A percentile compares a stretch with the other conserved stretches of the same genome.
Conservation (phyloP, 1,284 basidiomycete genomes). For the Sporisorium exsertum region DNA sequence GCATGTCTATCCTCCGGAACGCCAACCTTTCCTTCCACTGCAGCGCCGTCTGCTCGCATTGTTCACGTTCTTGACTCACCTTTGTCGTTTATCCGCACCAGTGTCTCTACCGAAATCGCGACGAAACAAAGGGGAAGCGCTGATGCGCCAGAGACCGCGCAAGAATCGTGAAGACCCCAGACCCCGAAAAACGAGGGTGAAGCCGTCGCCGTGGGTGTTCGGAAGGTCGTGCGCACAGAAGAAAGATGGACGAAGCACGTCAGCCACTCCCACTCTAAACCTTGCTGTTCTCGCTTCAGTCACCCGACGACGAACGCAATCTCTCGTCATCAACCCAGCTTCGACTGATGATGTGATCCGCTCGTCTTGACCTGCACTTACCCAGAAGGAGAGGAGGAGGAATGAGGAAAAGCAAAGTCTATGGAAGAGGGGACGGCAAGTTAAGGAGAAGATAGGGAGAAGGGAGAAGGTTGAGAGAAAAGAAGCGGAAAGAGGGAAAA, state of each 20-base stretch:
- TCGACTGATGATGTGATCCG: background rate
- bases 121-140: background rate
- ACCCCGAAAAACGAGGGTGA: conserved; percentile 22
- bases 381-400: background rate
- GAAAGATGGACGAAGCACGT: background rate
- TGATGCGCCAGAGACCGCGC: background rate
- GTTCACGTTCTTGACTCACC: background rate
- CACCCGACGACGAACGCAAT: background rate
- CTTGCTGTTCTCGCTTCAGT: background rate
- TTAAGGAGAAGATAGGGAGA: background rate
- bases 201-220: conserved; percentile 1
- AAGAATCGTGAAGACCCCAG: background rate
- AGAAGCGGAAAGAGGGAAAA: background rate
- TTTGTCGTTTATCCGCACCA: background rate
- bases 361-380: background rate
- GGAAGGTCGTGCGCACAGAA: background rate
- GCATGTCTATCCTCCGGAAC: background rate
- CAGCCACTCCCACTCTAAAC: background rate
- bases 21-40: no score
- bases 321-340: conserved; percentile 3
- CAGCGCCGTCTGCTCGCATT: background rate
- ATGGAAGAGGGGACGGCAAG: background rate
- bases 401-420: background rate
- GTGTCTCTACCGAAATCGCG: background rate
- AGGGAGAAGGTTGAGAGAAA: background rate